A percentile compares a stretch with the other conserved stretches of the same genome.
These are phyloP conservation scores for Acidomyces sp. DNA, from an alignment of 495 filamentous ascomycete genomes.

Conservation along the genomic window DNA sequence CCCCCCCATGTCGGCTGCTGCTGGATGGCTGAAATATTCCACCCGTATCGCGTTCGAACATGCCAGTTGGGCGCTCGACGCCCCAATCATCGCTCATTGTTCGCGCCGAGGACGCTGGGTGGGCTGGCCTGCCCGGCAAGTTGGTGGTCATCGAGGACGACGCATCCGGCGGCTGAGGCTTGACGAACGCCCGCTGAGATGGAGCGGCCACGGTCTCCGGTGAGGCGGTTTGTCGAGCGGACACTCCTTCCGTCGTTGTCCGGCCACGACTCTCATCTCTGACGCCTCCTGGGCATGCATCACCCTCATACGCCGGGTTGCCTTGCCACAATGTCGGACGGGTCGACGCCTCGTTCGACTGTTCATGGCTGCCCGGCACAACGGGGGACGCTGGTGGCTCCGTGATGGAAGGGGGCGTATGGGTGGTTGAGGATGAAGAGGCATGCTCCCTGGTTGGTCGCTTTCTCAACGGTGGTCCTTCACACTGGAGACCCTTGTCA, in stretches of 20 bases:
- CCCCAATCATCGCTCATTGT: too few relatives aligned
- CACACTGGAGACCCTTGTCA: conserved; percentile 1
- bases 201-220: background rate
- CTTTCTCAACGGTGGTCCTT: background rate
- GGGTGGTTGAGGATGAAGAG: background rate
- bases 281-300: background rate
- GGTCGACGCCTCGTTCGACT: background rate
- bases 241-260: background rate
- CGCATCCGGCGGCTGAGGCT: background rate
- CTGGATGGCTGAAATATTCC: too few relatives aligned
- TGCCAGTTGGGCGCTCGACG: too few relatives aligned
- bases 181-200: background rate
- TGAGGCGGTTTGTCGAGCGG: background rate
- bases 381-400: background rate
- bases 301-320: background rate
- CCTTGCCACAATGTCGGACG: background rate
- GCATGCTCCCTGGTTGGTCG: background rate
- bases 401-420: background rate
- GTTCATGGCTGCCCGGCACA: background rate
- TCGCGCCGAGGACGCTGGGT: too few relatives aligned
- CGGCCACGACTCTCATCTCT: background rate
- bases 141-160: too few relatives aligned
- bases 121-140: too few relatives aligned
- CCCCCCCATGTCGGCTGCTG: too few relatives aligned
- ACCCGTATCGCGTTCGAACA: too few relatives aligned